Percentiles rank a stretch among this genome's conserved stretches.
phyloP scores from a whole-genome alignment of 148 eudicot genomes.

The Mesembryanthemum crystallinum region DNA sequence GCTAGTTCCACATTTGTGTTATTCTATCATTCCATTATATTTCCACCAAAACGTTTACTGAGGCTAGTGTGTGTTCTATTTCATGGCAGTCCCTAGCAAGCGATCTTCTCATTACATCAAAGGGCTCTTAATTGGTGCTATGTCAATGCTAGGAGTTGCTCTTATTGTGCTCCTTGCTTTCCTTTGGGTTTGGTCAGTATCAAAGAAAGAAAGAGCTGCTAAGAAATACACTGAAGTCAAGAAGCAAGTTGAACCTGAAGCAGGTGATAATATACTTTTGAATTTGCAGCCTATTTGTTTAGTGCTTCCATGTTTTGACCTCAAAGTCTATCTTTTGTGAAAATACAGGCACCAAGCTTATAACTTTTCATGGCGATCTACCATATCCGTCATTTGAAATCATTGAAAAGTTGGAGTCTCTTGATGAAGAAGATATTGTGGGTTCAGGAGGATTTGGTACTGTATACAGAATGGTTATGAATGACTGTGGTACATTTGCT shows the following conservation, averaged over 20 bases:
- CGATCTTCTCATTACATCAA: slow-evolving; percentile 74
- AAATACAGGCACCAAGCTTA: slow-evolving; percentile 65
- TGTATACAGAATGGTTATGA: slow-evolving; percentile 93
- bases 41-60: not conserved
- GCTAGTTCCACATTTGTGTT: not conserved
- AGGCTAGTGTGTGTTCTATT: not conserved
- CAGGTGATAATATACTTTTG: slow-evolving; percentile 37
- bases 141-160: slow-evolving; percentile 58
- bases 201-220: slow-evolving; percentile 88
- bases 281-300: not conserved
- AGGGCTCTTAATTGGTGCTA: slow-evolving; percentile 66
- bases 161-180: slow-evolving; percentile 56
- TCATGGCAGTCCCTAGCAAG: slow-evolving; percentile 56
- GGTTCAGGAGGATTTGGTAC: slow-evolving; percentile 98
- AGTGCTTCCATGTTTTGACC: not conserved
- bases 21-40: not conserved
- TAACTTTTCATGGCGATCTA: slow-evolving; percentile 94
- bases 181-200: slow-evolving; percentile 71
- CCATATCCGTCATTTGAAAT: slow-evolving; percentile 89
- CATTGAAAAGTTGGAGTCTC: slow-evolving; percentile 83
- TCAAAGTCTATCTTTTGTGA: slow-evolving; percentile 1
- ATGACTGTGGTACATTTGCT: slow-evolving; percentile 94
- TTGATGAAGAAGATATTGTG: slow-evolving; percentile 75
- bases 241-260: slow-evolving; percentile 77
- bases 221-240: slow-evolving; percentile 87